Evolutionary conservation across 148 eudicot species (phyloP), one percentile per base, ranked within the genome.

Genomic region (Talinum fruticosum): DNA sequence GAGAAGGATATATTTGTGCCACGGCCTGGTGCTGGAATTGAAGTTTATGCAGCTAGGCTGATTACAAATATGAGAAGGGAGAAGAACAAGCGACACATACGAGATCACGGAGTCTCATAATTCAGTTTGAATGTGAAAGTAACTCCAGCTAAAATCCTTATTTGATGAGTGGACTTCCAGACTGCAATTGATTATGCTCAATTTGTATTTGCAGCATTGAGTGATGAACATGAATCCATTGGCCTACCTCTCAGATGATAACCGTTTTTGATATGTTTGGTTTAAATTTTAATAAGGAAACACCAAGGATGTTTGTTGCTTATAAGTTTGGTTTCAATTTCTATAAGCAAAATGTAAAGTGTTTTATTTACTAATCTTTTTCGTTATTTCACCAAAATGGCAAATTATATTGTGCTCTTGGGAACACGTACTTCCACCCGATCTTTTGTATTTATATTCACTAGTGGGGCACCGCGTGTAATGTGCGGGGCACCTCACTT

Each of bases 11-110:
- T 68, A 24, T 77, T 69, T 68, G 73, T 69, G 37, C 74, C 86
- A 0, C 72, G 77, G 4, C 78, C 85, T 12, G 79, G 79, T 44
- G 84, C 86, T 10, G 89, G 92, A 2, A 75, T 81, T 28, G 84
- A 79, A 45, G 79, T 74, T 41, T 84, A 82, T 81, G 88, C 85
- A n/a, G 84, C 84, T 12, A 74, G 88, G 71, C 73, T 86, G 74
- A 76, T 76, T 2, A 83, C 79, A 0, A 82, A 86, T 35, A 61
- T 66, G 45, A 80, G 89, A 76, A 83, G 85, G 49, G 87, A 84
- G 54, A 80, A 33, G 21, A 81, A 82, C 54, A 83, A 81, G 59
- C 83, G 73, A 53, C 73, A 49, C 15, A 23, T 70, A 26, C 13
- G 30, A 14, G 51, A 36, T 36, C 37, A 45, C 38, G 7, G 8